Base-by-base conservation (phyloP, 2,329 filamentous ascomycete genomes). In the Pyrenophora tritici-repentis region DNA sequence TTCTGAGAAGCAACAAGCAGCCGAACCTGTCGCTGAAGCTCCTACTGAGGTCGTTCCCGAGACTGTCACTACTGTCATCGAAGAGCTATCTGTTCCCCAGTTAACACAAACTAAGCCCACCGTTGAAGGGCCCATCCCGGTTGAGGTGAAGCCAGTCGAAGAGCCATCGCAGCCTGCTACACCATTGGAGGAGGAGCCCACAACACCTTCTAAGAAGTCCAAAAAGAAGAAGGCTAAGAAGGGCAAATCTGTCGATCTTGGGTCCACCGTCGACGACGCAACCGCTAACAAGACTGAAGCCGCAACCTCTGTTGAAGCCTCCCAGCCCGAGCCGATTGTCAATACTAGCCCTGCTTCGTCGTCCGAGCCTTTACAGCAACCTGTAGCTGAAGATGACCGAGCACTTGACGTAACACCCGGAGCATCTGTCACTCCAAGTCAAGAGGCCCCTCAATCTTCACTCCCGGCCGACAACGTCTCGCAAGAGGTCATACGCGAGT, bases 201-300 rank as follows among this genome's bases (percentile, higher is more conserved):
- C 43, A 1, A 43, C 48, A 9, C 62, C 67, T 26, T 77, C 75
- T 45, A 75, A 76, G 55, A 81, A 79, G 56, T 74, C 42, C 6
- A 56, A 74, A 9, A 81, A 81, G 51, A 74, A 77, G 45, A 63
- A 58, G 31, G 48, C 50, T 7, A 62, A 61, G 47, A 55, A 56
- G 31, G 49, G 32, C 6, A 57, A 58, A 29, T 31, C 47, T 12
- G 33, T 38, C 37, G 54, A 58, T 10, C 18, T 49, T 9, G 51
- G 43, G 16, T 8, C 50, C 22, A 24, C 31, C 16, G 32, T 22
- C 13, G 13, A 18, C 17, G 24, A 45, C 16, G 39, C 4, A 33
- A 20, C 31, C 4, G 31, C 47, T 10, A 16, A 29, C 18, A 44
- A 32, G 4, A 13, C 26, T 34, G 48, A 55, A 12, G 16, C 48